Conservation (phyloP, 208 protist genomes). For the Trypanosoma rangeli region DNA sequence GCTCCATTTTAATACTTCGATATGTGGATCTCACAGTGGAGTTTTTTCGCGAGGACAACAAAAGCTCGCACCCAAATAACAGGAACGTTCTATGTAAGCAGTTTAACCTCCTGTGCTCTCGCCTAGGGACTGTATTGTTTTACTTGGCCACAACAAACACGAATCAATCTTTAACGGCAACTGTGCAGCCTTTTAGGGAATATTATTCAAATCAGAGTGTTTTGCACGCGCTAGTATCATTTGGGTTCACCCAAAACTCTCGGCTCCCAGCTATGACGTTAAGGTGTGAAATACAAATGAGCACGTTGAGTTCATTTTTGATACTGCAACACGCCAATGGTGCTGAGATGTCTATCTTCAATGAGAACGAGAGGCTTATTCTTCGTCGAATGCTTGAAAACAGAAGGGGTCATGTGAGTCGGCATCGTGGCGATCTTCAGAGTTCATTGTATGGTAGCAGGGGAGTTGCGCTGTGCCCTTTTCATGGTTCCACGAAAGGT, state of each 20-base stretch:
- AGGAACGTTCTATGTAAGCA: not conserved
- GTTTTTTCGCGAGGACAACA: constrained; percentile 12
- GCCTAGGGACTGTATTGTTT: constrained; percentile 9
- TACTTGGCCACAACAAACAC: constrained; percentile 12
- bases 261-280: constrained; percentile 24
- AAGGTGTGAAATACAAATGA: constrained; percentile 31
- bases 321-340: constrained; percentile 4
- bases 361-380: constrained; percentile 10
- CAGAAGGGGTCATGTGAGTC: not conserved
- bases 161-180: not conserved
- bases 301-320: constrained; percentile 23
- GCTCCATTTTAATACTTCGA: constrained; percentile 59
- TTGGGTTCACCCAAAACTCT: constrained; percentile 12
- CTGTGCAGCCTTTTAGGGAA: constrained; percentile 27
- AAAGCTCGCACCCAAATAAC: not conserved
- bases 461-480: constrained; percentile 17
- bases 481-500: constrained; percentile 15
- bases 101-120: constrained; percentile 12
- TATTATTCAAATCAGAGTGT: constrained; percentile 1
- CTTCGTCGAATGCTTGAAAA: constrained; percentile 14
- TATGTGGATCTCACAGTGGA: constrained; percentile 52
- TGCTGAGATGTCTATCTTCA: constrained; percentile 14
- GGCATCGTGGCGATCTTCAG: not conserved
- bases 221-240: not conserved
- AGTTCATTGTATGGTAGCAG: constrained; percentile 7